phyloP scores from a whole-genome alignment of 108 stramenopile genomes.

The Cyclotella kingstonii region DNA sequence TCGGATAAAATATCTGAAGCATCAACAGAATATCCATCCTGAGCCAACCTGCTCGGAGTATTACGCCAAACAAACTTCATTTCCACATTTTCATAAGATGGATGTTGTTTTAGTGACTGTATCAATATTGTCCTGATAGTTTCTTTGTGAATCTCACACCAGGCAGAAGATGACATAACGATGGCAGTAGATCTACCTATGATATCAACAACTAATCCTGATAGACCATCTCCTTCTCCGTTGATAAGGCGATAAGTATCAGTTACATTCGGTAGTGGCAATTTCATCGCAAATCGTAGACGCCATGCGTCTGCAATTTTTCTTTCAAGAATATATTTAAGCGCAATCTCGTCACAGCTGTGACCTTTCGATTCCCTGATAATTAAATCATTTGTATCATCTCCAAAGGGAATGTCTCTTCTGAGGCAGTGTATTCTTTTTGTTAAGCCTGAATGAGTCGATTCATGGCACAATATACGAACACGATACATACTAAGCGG shows the following conservation, averaged over 20 bases:
- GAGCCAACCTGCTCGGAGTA: slow-evolving; percentile 61
- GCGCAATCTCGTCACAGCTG: neutral
- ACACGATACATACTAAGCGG: slow-evolving; percentile 80
- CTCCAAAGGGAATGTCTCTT: slow-evolving; percentile 19
- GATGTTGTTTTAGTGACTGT: slow-evolving; percentile 38
- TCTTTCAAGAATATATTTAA: slow-evolving; percentile 50
- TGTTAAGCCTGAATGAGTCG: slow-evolving; percentile 39
- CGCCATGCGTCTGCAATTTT: slow-evolving; percentile 61
- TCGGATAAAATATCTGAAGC: slow-evolving; percentile 5
- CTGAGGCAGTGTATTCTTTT: slow-evolving; percentile 28
- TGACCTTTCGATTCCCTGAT: too few species aligned
- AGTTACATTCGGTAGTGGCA: slow-evolving; percentile 45
- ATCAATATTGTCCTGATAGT: slow-evolving; percentile 50
- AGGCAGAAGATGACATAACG: slow-evolving; percentile 86
- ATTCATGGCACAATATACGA: slow-evolving; percentile 69
- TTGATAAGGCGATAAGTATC: slow-evolving; percentile 86
- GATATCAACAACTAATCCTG: slow-evolving; percentile 91
- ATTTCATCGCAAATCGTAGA: slow-evolving; percentile 49
- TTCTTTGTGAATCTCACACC: slow-evolving; percentile 85
- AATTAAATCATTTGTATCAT: neutral
- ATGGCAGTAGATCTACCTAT: slow-evolving; percentile 72
- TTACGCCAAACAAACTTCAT: slow-evolving; percentile 72
- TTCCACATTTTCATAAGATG: slow-evolving; percentile 26
- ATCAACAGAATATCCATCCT: slow-evolving; percentile 67
- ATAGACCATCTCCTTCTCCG: slow-evolving; percentile 93